A percentile compares a stretch with the other conserved stretches of the same genome.
Evolutionary conservation across 441 rosid species (phyloP).

Genomic region (Erodium moschatum): DNA sequence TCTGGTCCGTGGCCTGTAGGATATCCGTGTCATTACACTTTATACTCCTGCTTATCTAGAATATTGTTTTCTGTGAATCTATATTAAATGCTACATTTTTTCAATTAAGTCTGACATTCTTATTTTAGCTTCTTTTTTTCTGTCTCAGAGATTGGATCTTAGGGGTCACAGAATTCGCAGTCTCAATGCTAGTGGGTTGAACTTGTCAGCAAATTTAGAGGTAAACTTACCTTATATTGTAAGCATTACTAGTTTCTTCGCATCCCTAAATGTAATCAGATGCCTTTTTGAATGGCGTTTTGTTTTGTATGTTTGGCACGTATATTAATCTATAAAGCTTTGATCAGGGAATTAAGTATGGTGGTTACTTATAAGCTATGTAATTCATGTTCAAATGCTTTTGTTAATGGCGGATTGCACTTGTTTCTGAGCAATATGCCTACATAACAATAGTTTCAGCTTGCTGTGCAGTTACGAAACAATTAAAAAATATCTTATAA

Average conservation of each 20-base stretch:
- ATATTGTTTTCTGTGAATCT: background rate
- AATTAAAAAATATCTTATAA: background rate
- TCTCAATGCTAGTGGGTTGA: constrained; percentile 69
- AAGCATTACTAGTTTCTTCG: constrained; percentile 13
- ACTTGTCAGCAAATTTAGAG: constrained; percentile 80
- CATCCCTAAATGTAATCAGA: background rate
- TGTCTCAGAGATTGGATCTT: constrained; percentile 79
- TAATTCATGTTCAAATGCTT: background rate
- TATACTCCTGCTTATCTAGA: background rate
- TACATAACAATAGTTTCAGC: background rate
- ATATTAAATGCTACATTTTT: constrained; percentile 8
- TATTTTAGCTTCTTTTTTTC: constrained; percentile 12
- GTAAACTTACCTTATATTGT: constrained; percentile 30
- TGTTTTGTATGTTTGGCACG: background rate
- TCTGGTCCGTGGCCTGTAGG: background rate
- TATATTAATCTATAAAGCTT: background rate
- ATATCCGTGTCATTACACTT: background rate
- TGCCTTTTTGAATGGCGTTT: background rate
- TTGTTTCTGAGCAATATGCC: background rate
- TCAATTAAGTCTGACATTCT: constrained; percentile 16
- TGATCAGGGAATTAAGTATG: background rate
- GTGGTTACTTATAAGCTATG: background rate
- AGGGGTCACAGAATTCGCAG: constrained; percentile 91
- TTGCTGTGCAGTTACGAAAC: background rate
- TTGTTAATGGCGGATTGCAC: background rate